phyloP scores from a whole-genome alignment of 2,329 filamentous ascomycete genomes.

The Colletotrichum sidae region DNA sequence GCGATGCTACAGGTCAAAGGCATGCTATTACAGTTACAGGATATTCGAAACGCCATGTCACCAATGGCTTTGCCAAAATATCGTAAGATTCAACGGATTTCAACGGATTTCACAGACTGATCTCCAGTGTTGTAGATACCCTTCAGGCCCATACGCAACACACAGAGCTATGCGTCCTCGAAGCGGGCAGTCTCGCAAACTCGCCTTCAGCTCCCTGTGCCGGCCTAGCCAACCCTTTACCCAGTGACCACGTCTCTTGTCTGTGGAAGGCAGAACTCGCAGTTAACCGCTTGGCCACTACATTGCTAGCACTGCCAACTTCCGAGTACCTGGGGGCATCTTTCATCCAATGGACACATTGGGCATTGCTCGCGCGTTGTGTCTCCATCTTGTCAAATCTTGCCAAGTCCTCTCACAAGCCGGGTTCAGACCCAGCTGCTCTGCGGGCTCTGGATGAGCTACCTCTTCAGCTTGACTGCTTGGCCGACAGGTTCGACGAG shows the following conservation, averaged over 20 bases:
- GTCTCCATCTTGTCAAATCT: background rate
- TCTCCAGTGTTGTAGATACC: background rate
- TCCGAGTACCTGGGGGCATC: background rate
- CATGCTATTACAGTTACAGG: conserved; percentile 2
- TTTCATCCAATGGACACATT: conserved; percentile 4
- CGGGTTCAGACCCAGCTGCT: background rate
- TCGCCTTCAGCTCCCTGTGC: background rate
- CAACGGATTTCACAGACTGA: background rate
- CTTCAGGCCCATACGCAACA: background rate
- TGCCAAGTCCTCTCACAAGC: accelerated
- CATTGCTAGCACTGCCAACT: background rate
- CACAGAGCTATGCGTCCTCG: conserved; percentile 2
- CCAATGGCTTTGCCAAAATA: background rate
- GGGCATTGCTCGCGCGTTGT: background rate
- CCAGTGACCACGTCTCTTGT: conserved; percentile 2
- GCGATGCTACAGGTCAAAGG: background rate
- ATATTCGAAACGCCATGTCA: background rate
- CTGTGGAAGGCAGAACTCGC: conserved; percentile 11
- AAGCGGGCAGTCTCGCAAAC: background rate
- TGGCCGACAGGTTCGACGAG: conserved; percentile 2
- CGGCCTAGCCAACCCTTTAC: background rate
- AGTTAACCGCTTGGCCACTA: background rate
- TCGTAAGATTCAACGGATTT: background rate
- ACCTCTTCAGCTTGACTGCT: background rate
- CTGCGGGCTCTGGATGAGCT: background rate